Conservation (phyloP, 805 yeast species). For the Yarrowia yakushimensis region DNA sequence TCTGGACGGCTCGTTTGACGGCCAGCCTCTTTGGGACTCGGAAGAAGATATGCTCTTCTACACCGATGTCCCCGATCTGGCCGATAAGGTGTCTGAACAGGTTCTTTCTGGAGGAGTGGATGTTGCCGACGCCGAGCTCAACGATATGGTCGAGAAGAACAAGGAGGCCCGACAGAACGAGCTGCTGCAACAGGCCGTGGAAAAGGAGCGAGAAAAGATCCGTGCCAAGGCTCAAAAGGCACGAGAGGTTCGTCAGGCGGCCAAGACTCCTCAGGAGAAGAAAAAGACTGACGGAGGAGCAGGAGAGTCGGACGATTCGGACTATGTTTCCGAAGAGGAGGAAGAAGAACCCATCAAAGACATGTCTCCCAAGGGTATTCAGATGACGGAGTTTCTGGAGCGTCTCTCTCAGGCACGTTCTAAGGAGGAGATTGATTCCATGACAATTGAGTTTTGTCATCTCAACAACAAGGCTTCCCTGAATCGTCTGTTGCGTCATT, state of each 20-base stretch:
- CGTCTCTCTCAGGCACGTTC: conserved; percentile 28
- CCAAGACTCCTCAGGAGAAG: conserved; percentile 35
- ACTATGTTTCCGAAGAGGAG: conserved; percentile 42
- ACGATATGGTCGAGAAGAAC: conserved; percentile 33
- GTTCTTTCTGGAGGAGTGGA: conserved; percentile 7
- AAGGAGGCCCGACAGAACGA: conserved; percentile 23
- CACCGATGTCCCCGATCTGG: conserved; percentile 60
- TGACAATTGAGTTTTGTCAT: conserved; percentile 37
- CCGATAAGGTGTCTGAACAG: conserved; percentile 34
- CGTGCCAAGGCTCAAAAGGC: conserved; percentile 31
- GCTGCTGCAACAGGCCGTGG: conserved; percentile 9
- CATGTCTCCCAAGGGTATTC: conserved; percentile 21
- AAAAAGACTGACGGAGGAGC: conserved; percentile 39
- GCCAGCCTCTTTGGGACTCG: conserved; percentile 54
- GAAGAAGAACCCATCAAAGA: conserved; percentile 39
- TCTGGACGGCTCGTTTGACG: conserved; percentile 25
- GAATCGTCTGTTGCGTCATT: conserved; percentile 54
- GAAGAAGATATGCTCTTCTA: conserved; percentile 67
- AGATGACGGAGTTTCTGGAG: conserved; percentile 26
- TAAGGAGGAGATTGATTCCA: conserved; percentile 35
- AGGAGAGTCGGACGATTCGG: conserved; percentile 41
- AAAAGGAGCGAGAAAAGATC: conserved; percentile 28
- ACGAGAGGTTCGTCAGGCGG: neutral
- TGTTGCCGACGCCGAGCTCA: conserved; percentile 27
- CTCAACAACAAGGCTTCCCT: conserved; percentile 72